A percentile compares a stretch with the other conserved stretches of the same genome.
These are phyloP conservation scores for Backusella luteola DNA, from an alignment of 192 early-diverging fungal genomes.

Conservation along the genomic window DNA sequence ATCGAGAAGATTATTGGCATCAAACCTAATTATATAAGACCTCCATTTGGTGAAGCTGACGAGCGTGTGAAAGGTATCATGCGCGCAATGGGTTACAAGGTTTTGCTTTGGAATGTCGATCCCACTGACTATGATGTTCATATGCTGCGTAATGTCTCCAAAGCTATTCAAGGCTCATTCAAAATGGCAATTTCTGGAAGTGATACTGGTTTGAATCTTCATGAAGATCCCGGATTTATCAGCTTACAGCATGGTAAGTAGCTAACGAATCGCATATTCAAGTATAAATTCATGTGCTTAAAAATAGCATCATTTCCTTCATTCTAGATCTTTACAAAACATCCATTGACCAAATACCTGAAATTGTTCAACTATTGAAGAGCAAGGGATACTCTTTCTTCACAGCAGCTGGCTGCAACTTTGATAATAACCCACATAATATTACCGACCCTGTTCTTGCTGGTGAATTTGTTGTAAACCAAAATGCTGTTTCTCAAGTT, in stretches of 20 bases:
- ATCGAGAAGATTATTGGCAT: constrained; percentile 54
- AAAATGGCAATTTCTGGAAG: constrained; percentile 2
- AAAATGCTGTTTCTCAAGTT: neutral
- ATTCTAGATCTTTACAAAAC: constrained; percentile 14
- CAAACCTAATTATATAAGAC: constrained; percentile 56
- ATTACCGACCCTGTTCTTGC: neutral
- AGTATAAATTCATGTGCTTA: neutral
- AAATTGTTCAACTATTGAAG: neutral
- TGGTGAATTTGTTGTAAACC: neutral
- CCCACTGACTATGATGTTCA: constrained; percentile 36
- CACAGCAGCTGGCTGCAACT: constrained; percentile 13
- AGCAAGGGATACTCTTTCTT: neutral
- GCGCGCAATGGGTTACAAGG: constrained; percentile 34
- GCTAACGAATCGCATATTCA: neutral
- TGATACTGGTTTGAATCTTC: constrained; percentile 27
- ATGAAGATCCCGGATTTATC: constrained; percentile 36
- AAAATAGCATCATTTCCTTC: neutral
- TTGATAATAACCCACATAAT: neutral
- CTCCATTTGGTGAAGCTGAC: constrained; percentile 62
- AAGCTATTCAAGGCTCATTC: constrained; percentile 14
- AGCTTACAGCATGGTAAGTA: constrained; percentile 36
- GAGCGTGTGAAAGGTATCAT: constrained; percentile 54
- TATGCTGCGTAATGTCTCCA: constrained; percentile 11
- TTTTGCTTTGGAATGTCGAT: constrained; percentile 38
- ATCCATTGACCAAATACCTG: constrained; percentile 18